Percentiles rank a stretch among this genome's conserved stretches.
Evolutionary conservation across 2,329 filamentous ascomycete genomes (phyloP).

Genomic region (Aspergillus unguis): DNA sequence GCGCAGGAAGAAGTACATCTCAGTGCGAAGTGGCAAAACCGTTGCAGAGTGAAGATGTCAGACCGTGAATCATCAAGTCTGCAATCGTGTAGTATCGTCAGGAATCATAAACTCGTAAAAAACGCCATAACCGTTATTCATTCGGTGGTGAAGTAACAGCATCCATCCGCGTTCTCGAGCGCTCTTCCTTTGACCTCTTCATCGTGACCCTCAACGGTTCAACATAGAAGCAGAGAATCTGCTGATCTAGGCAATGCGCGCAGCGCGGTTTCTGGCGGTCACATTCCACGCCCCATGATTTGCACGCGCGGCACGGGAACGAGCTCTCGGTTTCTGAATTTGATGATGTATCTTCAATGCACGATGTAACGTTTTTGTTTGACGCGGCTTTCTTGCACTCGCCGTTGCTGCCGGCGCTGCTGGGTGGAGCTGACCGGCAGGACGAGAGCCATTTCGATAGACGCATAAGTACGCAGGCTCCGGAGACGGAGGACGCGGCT

Average conservation of each 20-base stretch:
- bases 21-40: no score
- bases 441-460: constrained; percentile 21
- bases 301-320: constrained; percentile 27
- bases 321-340: neutral
- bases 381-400: no score
- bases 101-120: no score
- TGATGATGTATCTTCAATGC: neutral
- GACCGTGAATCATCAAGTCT: no score
- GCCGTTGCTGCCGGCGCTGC: neutral
- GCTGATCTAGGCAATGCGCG: constrained; percentile 30
- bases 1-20: no score
- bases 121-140: no score
- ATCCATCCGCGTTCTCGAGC: neutral
- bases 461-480: constrained; percentile 11
- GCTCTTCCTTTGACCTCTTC: constrained; percentile 15
- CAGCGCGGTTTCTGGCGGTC: constrained; percentile 30
- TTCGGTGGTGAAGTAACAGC: neutral
- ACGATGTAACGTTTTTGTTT: neutral
- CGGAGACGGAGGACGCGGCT: constrained; percentile 3
- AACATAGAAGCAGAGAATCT: constrained; percentile 35
- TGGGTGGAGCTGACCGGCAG: constrained; percentile 2
- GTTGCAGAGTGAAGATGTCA: no score
- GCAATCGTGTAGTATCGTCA: no score
- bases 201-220: constrained; percentile 20
- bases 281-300: constrained; percentile 26